phyloP scores from a whole-genome alignment of 1,284 basidiomycete genomes.

The Athelia sp. region DNA sequence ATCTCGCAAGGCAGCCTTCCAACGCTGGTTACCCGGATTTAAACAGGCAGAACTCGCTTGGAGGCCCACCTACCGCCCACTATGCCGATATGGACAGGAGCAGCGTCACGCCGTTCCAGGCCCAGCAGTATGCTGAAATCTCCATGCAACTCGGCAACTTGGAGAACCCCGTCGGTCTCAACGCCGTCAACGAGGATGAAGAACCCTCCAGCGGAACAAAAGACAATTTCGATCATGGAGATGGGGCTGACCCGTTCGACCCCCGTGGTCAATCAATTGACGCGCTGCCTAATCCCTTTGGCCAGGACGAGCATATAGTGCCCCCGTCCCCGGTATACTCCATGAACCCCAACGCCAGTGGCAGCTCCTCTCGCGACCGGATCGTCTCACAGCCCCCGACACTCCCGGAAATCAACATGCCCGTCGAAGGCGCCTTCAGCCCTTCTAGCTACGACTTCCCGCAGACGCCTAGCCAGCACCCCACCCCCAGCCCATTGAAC shows the following conservation, averaged over 20 bases:
- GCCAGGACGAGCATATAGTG: constrained; percentile 8
- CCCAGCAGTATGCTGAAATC: constrained; percentile 67
- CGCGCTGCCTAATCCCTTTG: not conserved
- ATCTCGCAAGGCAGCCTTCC: constrained; percentile 20
- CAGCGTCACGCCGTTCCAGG: constrained; percentile 70
- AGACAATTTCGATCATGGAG: constrained; percentile 16
- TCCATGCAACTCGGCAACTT: constrained; percentile 48
- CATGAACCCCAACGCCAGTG: constrained; percentile 36
- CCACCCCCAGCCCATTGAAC: constrained; percentile 16
- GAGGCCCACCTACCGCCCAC: constrained; percentile 40
- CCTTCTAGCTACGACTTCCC: constrained; percentile 16
- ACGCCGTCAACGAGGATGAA: constrained; percentile 24
- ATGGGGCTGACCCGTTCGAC: constrained; percentile 24
- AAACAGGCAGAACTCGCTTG: not conserved
- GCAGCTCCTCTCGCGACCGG: constrained; percentile 30
- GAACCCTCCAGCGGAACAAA: constrained; percentile 12
- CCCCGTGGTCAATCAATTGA: constrained; percentile 9
- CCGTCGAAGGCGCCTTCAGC: constrained; percentile 25
- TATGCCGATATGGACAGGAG: constrained; percentile 61
- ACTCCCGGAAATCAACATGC: constrained; percentile 46
- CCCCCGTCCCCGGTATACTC: constrained; percentile 9
- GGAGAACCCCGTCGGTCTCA: constrained; percentile 32
- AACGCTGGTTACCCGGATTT: not conserved
- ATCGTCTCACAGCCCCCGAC: constrained; percentile 45
- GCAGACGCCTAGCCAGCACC: not conserved